Evolutionary conservation across 768 basidiomycete species (phyloP).

Genomic region (Sarcomyxa edulis): DNA sequence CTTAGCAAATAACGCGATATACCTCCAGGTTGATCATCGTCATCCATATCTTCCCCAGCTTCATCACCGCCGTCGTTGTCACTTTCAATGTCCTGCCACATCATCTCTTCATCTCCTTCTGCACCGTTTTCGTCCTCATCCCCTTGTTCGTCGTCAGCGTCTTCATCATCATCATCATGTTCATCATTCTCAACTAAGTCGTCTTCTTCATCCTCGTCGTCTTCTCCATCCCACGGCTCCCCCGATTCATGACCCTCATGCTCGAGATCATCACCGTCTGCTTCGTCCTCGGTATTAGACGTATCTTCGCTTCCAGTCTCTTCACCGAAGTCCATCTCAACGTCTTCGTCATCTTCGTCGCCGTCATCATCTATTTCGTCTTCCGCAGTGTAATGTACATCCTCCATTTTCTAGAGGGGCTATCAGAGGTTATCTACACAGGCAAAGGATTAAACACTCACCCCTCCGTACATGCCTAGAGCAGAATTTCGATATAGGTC

Average conservation of each 20-base stretch:
- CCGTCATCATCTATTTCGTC: constrained; percentile 81
- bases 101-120: constrained; percentile 45
- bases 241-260: constrained; percentile 52
- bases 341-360: constrained; percentile 78
- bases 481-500: constrained; percentile 96
- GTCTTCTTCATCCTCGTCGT: constrained; percentile 73
- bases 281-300: constrained; percentile 68
- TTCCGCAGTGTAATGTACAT: constrained; percentile 59
- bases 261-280: constrained; percentile 58
- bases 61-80: constrained; percentile 50
- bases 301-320: constrained; percentile 81
- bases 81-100: no score
- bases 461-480: constrained; percentile 91
- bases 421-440: no score
- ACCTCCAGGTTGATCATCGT: no score
- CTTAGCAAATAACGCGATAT: no score
- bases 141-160: constrained; percentile 32
- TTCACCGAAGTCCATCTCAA: constrained; percentile 85
- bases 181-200: constrained; percentile 43
- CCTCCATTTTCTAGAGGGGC: constrained; percentile 81
- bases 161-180: constrained; percentile 44
- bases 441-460: constrained; percentile 36
- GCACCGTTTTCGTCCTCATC: constrained; percentile 45
- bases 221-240: constrained; percentile 62
- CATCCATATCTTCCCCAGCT: constrained; percentile 47